A percentile compares a stretch with the other conserved stretches of the same genome.
These are phyloP conservation scores for Aspergillus fijiensis DNA, from an alignment of 2,329 filamentous ascomycete species.

Conservation along the genomic window DNA sequence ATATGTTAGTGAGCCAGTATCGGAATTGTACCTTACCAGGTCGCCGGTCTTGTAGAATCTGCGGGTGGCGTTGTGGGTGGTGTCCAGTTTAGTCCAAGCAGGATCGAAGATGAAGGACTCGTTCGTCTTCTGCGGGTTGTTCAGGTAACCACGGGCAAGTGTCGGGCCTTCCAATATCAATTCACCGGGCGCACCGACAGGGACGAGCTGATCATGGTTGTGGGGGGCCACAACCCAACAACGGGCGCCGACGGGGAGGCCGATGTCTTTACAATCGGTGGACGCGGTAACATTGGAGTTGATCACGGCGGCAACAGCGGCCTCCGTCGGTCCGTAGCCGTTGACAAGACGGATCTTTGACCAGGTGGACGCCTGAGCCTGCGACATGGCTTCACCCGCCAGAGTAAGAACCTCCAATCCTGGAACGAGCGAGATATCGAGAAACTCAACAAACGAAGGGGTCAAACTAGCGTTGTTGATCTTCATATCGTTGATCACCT, in stretches of 20 bases:
- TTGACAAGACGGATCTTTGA: conserved; percentile 42
- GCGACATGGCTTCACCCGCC: conserved; percentile 52
- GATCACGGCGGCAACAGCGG: conserved; percentile 37
- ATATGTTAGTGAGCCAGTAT: conserved; percentile 37
- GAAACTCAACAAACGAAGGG: conserved; percentile 55
- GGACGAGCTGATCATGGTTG: conserved; percentile 42
- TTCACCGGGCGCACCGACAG: conserved; percentile 43
- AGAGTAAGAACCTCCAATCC: conserved; percentile 44
- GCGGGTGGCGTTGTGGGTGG: conserved; percentile 17
- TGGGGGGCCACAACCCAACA: conserved; percentile 44
- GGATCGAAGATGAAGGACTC: conserved; percentile 59
- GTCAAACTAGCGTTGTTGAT: conserved; percentile 60
- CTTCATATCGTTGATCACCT: conserved; percentile 53
- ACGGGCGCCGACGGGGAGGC: conserved; percentile 33
- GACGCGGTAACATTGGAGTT: conserved; percentile 32
- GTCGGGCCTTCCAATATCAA: conserved; percentile 49
- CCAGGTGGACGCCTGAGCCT: conserved; percentile 38
- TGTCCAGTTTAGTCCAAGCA: conserved; percentile 50
- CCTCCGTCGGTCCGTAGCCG: conserved; percentile 48
- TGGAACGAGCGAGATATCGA: conserved; percentile 46
- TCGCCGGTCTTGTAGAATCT: conserved; percentile 46
- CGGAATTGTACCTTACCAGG: conserved; percentile 39
- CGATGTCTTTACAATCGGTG: conserved; percentile 38
- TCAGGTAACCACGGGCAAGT: conserved; percentile 63
- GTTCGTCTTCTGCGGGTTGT: conserved; percentile 58